Percentiles rank a stretch among this genome's conserved stretches.
Evolutionary conservation across 345 rosid species (phyloP).

Genomic region (Atalantia buxifolia): DNA sequence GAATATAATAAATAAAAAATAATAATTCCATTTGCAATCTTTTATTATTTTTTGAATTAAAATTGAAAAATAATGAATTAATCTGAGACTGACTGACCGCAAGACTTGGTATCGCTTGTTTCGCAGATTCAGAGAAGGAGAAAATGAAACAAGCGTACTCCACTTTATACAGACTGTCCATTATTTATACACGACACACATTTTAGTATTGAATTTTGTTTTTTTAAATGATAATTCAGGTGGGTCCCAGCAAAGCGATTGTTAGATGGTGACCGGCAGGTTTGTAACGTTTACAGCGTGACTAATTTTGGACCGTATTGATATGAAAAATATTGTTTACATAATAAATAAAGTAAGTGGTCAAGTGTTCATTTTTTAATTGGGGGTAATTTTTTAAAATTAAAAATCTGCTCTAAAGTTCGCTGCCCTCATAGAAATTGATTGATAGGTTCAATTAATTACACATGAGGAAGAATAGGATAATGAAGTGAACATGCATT

Average conservation of each 20-base stretch:
- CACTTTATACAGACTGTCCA: background rate
- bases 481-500: no score
- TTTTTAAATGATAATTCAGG: background rate
- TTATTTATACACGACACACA: background rate
- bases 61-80: background rate
- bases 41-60: background rate
- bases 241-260: background rate
- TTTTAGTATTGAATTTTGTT: background rate
- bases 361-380: no score
- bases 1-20: background rate
- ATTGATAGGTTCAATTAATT: no score
- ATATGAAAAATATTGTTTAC: no score
- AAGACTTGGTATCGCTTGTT: background rate
- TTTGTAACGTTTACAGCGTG: background rate
- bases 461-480: no score
- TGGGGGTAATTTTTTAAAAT: no score
- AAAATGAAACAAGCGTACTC: background rate
- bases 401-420: no score
- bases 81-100: background rate
- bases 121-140: background rate
- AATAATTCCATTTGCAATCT: no score
- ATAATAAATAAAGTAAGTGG: no score
- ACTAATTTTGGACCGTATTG: background rate
- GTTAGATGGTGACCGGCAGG: slow-evolving; percentile 2
- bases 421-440: no score